A percentile compares a stretch with the other conserved stretches of the same genome.
These are phyloP conservation scores for Pseudogymnoascus sp. DNA, from an alignment of 2,329 filamentous ascomycete genomes.

Conservation along the genomic window DNA sequence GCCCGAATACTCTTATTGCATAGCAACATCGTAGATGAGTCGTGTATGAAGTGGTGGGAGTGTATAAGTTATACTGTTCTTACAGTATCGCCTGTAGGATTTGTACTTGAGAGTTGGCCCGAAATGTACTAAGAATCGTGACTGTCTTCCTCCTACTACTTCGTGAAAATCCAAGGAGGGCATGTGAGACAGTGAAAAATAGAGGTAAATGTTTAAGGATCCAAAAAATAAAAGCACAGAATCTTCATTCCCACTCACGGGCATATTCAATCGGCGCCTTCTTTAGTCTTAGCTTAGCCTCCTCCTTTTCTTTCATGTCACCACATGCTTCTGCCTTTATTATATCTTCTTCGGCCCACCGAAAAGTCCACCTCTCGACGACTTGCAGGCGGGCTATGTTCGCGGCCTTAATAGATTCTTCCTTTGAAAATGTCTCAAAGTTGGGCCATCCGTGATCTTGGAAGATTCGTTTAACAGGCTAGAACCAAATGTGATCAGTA, in stretches of 20 bases:
- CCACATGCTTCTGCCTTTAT: neutral
- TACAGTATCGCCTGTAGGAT: too few relatives aligned
- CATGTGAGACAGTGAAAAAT: neutral
- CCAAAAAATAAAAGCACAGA: neutral
- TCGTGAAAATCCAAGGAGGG: neutral
- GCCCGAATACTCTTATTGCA: neutral
- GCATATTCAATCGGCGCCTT: neutral
- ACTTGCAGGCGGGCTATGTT: neutral
- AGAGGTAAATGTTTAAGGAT: neutral
- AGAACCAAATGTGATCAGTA: neutral
- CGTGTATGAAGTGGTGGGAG: too few relatives aligned
- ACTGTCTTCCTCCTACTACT: neutral
- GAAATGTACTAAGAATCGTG: neutral
- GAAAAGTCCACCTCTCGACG: neutral
- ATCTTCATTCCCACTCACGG: neutral
- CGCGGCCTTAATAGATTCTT: neutral
- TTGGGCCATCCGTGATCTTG: neutral
- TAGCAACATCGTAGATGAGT: neutral
- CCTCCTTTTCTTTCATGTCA: neutral
- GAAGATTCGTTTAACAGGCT: neutral
- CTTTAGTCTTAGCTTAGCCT: neutral
- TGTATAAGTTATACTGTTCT: too few relatives aligned
- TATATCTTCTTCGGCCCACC: neutral
- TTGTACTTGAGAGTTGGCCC: too few relatives aligned
- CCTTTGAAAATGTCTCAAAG: neutral